Evolutionary conservation across 768 basidiomycete genomes (phyloP), one percentile per base, ranked within the genome.

Genomic region (Leucocoprinus sp.): DNA sequence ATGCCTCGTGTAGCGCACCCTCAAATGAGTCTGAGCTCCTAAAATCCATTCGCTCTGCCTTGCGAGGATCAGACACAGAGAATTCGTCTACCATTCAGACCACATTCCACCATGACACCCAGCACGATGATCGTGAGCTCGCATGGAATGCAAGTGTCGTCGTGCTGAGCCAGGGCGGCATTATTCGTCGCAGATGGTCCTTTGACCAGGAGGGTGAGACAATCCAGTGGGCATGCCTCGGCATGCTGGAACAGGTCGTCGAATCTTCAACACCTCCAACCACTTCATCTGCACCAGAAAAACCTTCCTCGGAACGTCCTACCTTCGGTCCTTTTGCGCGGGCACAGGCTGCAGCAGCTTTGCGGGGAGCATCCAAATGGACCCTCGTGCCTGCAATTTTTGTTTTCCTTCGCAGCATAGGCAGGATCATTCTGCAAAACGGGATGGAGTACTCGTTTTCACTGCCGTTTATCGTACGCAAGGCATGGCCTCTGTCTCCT

Each of bases 221-320:
- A 1, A 76, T 92, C 26, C 87, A 87, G 54, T 86, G 74, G 65
- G 88, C 84, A 4, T 89, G 87, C 56, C 67, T 84, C n/a, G 89
- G 82, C 3, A 74, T 73, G 59, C 69, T 91, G 28, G 78, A 82
- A 54, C 78, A 82, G 53, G 58, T 61, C 37, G 56, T 57, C 6
- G 59, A 61, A 23, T 57, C 53, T 15, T 52, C 57, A 15, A 52
- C 67, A n/a, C 47, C 52, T 29, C 47, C 61, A 0, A 45, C 62
- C 3, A 35, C 44, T 34, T 28, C 42, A n/a, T 11, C 51, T 33
- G 40, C 39, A 5, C 22, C 49, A 14, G 43, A 44, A 15, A 55
- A 41, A 45, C 14, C 37, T 18, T 24, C 45, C 9, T 46, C 37
- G 8, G 45, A 39, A 33, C 57, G 69, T 27, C 68, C 71, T 1